Evolutionary conservation across 768 basidiomycete genomes (phyloP), one percentile per base, ranked within the genome.

Genomic region (Baorangia bicolor): DNA sequence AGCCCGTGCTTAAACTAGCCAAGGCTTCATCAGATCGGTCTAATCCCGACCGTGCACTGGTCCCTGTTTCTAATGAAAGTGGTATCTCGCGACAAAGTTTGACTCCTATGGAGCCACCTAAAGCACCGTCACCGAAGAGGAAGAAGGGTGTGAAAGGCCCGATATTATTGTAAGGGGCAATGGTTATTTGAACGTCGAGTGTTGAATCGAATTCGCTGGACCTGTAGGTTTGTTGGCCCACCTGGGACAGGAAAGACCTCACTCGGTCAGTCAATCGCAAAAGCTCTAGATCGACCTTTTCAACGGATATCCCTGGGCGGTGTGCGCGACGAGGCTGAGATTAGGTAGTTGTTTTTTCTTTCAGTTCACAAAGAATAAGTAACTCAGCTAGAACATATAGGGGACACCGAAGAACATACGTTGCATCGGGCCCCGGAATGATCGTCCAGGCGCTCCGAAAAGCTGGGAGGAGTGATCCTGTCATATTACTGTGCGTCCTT

Each of bases 181-280:
- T 35, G 28, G 28, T 48, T n/a, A 4, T 21, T 40, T 30, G 21
- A 18, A 41, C 5, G 10, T 40, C 18, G 37, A 47, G 42, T 7
- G 20, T 12, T 41, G 30, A 35, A 39, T 35, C 7, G 13, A 53
- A 25, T 38, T 25, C 1, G 14, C 4, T 43, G 33, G 30, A 27
- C 4, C 14, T 44, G n/a, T 63, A 87, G 90, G 62, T 90, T 94
- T 51, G 89, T 92, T 33, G 94, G 94, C 11, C 94, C 94, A 11
- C 94, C 94, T 0, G 94, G 94, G 3, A 89, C 87, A 0, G 94
- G 92, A 33, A 95, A 96, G 73, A 97, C 94, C 0, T 93, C 91
- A 1, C 84, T 98, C 2, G 94, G 94, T 0, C 88, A 90, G 61
- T 92, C 90, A 0, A 82, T 98, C 28, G 94, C 94, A 4, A 85